Conservation (phyloP, 1,139 yeast species). For the Pichia sp. region DNA sequence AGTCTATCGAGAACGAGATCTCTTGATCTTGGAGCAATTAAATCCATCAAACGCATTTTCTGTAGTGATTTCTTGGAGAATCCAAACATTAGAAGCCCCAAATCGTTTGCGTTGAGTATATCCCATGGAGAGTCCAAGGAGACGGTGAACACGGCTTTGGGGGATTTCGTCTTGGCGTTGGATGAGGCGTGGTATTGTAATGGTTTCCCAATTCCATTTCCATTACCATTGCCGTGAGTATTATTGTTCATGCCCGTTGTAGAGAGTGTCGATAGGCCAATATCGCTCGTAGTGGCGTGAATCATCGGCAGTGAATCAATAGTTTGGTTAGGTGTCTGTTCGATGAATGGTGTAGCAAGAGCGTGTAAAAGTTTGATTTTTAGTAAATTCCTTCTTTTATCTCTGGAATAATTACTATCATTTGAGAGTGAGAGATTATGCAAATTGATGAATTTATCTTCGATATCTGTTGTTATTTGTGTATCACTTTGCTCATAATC, state of each 20-base stretch:
- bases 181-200: slow-evolving; percentile 56
- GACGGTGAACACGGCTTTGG: slow-evolving; percentile 82
- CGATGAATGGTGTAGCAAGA: slow-evolving; percentile 69
- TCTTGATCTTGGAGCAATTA: slow-evolving; percentile 69
- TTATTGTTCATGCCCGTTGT: not conserved
- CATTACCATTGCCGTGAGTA: not conserved
- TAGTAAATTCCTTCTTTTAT: slow-evolving; percentile 28
- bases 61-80: slow-evolving; percentile 59
- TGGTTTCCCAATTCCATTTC: not conserved
- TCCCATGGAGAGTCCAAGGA: slow-evolving; percentile 71
- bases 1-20: slow-evolving; percentile 56
- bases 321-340: slow-evolving; percentile 25
- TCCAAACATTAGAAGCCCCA: slow-evolving; percentile 85
- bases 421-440: slow-evolving; percentile 48
- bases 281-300: slow-evolving; percentile 32
- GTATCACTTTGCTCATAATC: slow-evolving; percentile 14
- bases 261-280: slow-evolving; percentile 34
- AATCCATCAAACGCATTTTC: slow-evolving; percentile 61
- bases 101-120: slow-evolving; percentile 78
- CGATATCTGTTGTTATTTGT: slow-evolving; percentile 16
- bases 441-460: slow-evolving; percentile 39
- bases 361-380: slow-evolving; percentile 55
- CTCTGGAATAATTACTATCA: slow-evolving; percentile 10
- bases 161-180: slow-evolving; percentile 58
- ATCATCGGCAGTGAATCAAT: slow-evolving; percentile 27